Evolutionary conservation across 441 rosid species (phyloP).

Genomic region (Bocquillonia castaneifolia): DNA sequence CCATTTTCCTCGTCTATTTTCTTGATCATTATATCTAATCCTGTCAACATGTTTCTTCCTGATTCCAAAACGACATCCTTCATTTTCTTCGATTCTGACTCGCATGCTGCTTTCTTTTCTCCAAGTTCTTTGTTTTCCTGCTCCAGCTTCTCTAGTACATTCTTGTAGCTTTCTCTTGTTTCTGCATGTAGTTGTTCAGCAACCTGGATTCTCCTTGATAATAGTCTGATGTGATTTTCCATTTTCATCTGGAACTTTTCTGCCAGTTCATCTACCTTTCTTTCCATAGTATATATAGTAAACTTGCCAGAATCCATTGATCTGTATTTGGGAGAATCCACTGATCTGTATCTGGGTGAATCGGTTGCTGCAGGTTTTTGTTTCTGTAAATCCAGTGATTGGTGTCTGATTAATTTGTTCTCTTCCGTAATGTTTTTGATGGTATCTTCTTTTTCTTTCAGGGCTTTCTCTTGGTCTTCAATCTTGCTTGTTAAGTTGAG

Average conservation of each 20-base stretch:
- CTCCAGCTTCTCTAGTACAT: conserved; percentile 31
- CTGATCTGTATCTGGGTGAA: background rate
- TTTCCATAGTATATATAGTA: conserved; percentile 40
- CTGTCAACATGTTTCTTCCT: conserved; percentile 25
- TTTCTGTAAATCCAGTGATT: conserved; percentile 25
- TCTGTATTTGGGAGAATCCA: conserved; percentile 5
- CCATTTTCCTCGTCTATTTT: conserved; percentile 36
- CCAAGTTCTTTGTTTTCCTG: conserved; percentile 35
- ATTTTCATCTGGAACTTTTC: conserved; percentile 54
- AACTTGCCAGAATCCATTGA: conserved; percentile 23
- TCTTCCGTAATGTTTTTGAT: conserved; percentile 37
- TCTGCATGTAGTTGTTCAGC: conserved; percentile 68
- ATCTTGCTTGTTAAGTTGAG: conserved; percentile 27
- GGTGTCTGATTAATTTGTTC: conserved; percentile 32
- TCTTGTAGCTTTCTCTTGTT: conserved; percentile 42
- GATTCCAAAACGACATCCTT: conserved; percentile 25
- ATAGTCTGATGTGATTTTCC: conserved; percentile 58
- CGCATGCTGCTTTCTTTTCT: conserved; percentile 24
- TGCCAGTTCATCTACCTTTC: conserved; percentile 61
- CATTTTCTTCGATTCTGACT: conserved; percentile 39
- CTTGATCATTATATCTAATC: conserved; percentile 28
- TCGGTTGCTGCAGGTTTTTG: background rate
- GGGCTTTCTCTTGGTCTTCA: conserved; percentile 36
- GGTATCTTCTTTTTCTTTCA: conserved; percentile 39
- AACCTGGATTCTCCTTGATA: conserved; percentile 54